A percentile compares a stretch with the other conserved stretches of the same genome.
These are phyloP conservation scores for Davidsoniella eucalypti DNA, from an alignment of 2,329 filamentous ascomycete species.

Conservation along the genomic window DNA sequence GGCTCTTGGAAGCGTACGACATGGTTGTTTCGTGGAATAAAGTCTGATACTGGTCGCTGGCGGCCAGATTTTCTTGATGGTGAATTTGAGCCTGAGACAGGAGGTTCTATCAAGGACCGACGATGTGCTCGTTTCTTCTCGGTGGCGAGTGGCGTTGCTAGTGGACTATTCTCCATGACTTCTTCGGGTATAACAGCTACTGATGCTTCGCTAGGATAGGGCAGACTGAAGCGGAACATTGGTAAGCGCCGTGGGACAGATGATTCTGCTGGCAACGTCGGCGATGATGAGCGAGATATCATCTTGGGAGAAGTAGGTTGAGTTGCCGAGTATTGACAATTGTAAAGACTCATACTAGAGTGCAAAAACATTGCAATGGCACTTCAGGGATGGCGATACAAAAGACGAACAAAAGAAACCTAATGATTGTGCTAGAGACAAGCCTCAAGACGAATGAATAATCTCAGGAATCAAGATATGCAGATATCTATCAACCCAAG, in stretches of 20 bases:
- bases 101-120: conserved; percentile 3
- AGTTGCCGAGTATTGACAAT: conserved; percentile 32
- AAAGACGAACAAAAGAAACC: background rate
- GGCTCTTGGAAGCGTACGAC: conserved; percentile 30
- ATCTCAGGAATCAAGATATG: background rate
- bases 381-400: background rate
- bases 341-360: conserved; percentile 41
- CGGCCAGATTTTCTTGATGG: conserved; percentile 14
- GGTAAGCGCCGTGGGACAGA: conserved; percentile 4
- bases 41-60: conserved; percentile 23
- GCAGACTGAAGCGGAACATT: conserved; percentile 11
- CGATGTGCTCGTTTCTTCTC: conserved; percentile 1
- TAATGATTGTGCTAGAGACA: background rate
- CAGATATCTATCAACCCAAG: background rate
- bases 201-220: conserved; percentile 4
- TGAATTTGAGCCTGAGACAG: background rate
- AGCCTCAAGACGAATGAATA: background rate
- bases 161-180: conserved; percentile 1
- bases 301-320: background rate
- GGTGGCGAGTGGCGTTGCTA: background rate
- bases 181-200: conserved; percentile 11
- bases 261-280: conserved; percentile 10
- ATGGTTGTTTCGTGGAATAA: conserved; percentile 24
- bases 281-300: conserved; percentile 20
- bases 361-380: conserved; percentile 37